Conservation (phyloP, 225 moss, liverwort and hornwort genomes). For the Antitrichia curtipendula region DNA sequence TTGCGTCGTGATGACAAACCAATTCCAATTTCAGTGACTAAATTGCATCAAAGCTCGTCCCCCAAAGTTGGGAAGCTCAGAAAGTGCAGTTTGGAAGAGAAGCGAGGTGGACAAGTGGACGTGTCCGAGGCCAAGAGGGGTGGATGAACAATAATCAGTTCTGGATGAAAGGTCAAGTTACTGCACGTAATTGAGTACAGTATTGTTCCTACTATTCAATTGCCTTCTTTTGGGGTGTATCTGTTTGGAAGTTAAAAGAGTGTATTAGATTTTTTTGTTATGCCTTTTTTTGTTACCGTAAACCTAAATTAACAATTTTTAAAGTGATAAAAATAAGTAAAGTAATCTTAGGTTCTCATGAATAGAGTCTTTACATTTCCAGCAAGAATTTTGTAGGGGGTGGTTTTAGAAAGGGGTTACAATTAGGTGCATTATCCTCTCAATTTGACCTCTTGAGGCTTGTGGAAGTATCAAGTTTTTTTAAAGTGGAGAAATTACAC, state of each 20-base stretch:
- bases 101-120: not conserved
- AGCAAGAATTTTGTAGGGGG: not conserved
- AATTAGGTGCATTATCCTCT: not conserved
- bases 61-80: not conserved
- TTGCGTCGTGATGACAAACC: not conserved
- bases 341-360: too few relatives aligned
- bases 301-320: not conserved
- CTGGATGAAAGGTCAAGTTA: not conserved
- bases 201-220: not conserved
- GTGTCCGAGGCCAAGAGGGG: not conserved
- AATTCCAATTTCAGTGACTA: not conserved
- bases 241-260: not conserved
- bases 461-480: not conserved
- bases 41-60: not conserved
- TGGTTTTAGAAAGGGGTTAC: not conserved
- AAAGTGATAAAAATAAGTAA: not conserved
- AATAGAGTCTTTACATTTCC: not conserved
- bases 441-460: not conserved
- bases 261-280: not conserved
- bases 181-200: not conserved
- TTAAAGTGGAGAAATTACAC: not conserved
- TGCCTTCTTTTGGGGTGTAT: not conserved
- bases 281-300: fast-evolving
- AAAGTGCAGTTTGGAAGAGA: not conserved
- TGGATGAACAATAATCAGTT: not conserved